Base-by-base conservation (phyloP, 768 basidiomycete genomes). In the Auriscalpium orientale region DNA sequence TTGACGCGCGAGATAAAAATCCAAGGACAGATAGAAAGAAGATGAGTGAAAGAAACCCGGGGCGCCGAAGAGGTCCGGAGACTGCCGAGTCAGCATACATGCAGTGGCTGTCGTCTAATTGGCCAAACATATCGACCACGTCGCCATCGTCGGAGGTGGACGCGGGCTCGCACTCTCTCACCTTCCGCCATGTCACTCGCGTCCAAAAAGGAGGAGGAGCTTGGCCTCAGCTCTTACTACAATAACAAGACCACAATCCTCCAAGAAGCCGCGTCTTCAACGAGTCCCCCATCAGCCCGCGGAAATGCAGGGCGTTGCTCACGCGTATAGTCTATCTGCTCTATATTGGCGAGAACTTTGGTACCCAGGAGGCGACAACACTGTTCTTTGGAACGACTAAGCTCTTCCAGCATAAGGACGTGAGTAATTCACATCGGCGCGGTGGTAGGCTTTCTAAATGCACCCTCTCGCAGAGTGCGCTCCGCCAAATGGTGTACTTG, bases 181-280 rank as follows among this genome's bases (percentile, higher is more conserved):
- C 10, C 18, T 46, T 54, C 49, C 66, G 75, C 73, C 68, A 82
- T 89, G 83, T 80, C 85, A 63, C 86, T 90, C 73, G 78, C 80
- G 66, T 91, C 87, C 63, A 98, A 98, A 79, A 95, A 95, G 78
- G 95, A 98, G 74, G 95, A 98, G 67, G 95, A 97, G 76, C 85
- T 81, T 71, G 87, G 91, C 53, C 83, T 97, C 65, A 92, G 89
- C 77, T 82, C 86, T 52, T 95, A 89, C 72, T 90, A 91, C 71
- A 92, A 92, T 75, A 95, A 98, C 79, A 98, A 98, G 73, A 95
- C 92, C 20, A 97, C 95, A 1, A 89, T 98, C 62, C 89, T 98
- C 63, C 97, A 98, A 71, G 97, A 99, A 71, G 95, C 97, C 85
- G 97, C 62, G 89, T 94, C 56, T 99, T 99, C 85, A 98, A 99